These are phyloP conservation scores for Gamarada debralockiae DNA, from an alignment of 495 filamentous ascomycete species.

Conservation along the genomic window DNA sequence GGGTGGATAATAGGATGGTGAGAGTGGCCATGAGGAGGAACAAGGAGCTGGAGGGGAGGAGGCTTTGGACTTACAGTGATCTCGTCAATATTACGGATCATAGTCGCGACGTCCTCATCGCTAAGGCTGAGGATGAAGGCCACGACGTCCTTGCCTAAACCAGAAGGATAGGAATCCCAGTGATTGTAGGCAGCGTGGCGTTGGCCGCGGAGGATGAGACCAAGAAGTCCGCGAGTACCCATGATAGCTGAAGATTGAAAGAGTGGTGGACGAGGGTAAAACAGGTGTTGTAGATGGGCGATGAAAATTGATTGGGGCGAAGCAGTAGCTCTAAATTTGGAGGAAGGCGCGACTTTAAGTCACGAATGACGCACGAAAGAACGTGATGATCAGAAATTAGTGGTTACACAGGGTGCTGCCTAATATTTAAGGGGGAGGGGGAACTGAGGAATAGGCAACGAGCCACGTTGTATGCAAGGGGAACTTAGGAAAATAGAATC, in stretches of 20 bases:
- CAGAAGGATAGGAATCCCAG: slow-evolving; percentile 29
- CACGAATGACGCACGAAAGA: no score
- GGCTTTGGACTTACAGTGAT: slow-evolving; percentile 1
- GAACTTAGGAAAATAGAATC: no score
- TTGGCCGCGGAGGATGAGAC: slow-evolving; percentile 27
- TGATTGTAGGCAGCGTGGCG: slow-evolving; percentile 32
- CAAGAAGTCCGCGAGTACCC: slow-evolving; percentile 27
- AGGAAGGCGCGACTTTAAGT: no score
- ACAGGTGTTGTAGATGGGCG: no score
- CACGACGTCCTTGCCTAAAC: slow-evolving; percentile 24
- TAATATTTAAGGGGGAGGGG: no score
- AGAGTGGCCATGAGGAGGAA: background rate
- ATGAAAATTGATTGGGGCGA: no score
- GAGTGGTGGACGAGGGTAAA: no score
- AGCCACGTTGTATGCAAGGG: no score
- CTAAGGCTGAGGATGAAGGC: slow-evolving; percentile 20
- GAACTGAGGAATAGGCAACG: no score
- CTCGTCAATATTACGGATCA: background rate
- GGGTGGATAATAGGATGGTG: background rate
- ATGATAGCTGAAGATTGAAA: background rate
- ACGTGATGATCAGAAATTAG: no score
- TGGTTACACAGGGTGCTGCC: no score
- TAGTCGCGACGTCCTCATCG: background rate
- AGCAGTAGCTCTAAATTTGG: no score
- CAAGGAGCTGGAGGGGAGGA: background rate